Conservation (phyloP, 805 yeast genomes). For the Starmerella vitae region DNA sequence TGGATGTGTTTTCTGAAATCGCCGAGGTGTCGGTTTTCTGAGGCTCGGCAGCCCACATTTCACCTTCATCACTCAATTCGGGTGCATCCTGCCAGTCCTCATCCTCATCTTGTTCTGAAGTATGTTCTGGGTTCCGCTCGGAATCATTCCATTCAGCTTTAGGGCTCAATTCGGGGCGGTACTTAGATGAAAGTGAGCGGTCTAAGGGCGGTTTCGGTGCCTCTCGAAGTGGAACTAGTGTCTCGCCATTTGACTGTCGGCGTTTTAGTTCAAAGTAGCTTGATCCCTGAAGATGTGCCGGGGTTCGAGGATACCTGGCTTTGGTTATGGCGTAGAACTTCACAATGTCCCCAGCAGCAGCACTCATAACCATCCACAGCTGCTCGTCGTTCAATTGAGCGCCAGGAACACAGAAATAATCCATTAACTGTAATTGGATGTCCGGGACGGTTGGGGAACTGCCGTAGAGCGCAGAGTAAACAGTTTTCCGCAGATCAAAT, state of each 20-base stretch:
- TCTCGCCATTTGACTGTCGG: constrained; percentile 21
- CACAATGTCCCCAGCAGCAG: constrained; percentile 22
- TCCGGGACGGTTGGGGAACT: constrained; percentile 19
- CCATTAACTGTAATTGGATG: constrained; percentile 43
- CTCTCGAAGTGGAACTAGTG: constrained; percentile 52
- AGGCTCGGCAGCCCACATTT: constrained; percentile 44
- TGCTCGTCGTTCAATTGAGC: constrained; percentile 22
- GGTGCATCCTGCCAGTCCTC: constrained; percentile 58
- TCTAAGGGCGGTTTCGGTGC: constrained; percentile 33
- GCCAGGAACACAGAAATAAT: constrained; percentile 40
- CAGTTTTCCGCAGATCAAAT: constrained; percentile 30
- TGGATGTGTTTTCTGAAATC: constrained; percentile 1
- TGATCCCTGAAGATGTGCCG: constrained; percentile 38
- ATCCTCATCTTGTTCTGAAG: background rate
- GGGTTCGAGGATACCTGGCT: constrained; percentile 45
- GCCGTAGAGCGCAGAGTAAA: constrained; percentile 21
- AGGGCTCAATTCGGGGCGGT: constrained; percentile 23
- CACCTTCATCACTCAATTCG: constrained; percentile 33
- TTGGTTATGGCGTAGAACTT: constrained; percentile 18
- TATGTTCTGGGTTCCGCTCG: background rate
- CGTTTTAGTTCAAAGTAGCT: constrained; percentile 18
- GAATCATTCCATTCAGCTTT: constrained; percentile 6
- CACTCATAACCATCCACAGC: constrained; percentile 21
- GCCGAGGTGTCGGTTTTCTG: constrained; percentile 2
- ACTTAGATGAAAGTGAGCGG: constrained; percentile 19